Conservation (phyloP, 1,139 yeast genomes). For the Kodamaea alishanica region DNA sequence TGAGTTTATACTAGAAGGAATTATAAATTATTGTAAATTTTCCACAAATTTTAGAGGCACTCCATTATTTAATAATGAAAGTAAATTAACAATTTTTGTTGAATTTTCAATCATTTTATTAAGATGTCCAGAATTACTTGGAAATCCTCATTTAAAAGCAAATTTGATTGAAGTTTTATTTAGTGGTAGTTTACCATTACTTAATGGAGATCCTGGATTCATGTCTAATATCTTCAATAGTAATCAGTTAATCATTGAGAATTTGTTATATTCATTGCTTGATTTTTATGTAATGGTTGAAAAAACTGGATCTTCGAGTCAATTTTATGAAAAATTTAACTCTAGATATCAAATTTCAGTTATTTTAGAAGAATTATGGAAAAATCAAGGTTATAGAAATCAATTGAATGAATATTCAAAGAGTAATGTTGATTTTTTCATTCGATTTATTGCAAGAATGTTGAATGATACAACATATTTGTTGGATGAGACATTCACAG, state of each 20-base stretch:
- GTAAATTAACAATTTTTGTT: conserved; percentile 51
- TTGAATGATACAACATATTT: conserved; percentile 90
- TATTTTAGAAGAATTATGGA: conserved; percentile 82
- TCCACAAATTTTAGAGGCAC: conserved; percentile 56
- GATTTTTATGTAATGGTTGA: conserved; percentile 94
- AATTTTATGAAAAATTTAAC: conserved; percentile 93
- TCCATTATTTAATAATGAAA: conserved; percentile 52
- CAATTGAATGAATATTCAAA: conserved; percentile 69
- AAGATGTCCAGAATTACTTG: conserved; percentile 80
- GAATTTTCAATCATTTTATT: conserved; percentile 71
- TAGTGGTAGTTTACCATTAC: conserved; percentile 63
- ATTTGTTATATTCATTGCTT: conserved; percentile 75
- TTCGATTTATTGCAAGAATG: conserved; percentile 90
- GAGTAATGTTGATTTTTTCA: conserved; percentile 73
- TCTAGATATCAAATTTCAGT: conserved; percentile 82
- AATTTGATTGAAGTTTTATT: conserved; percentile 77
- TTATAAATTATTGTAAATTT: conserved; percentile 69
- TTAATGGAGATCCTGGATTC: conserved; percentile 65
- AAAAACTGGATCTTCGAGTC: conserved; percentile 92
- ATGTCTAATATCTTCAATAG: conserved; percentile 63
- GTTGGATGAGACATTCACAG: conserved; percentile 84
- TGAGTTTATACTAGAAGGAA: conserved; percentile 80
- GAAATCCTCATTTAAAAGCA: conserved; percentile 91
- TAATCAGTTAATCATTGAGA: conserved; percentile 58
- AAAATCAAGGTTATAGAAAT: conserved; percentile 58